These are phyloP conservation scores for Claviceps pusilla DNA, from an alignment of 2,329 filamentous ascomycete species.

Conservation along the genomic window DNA sequence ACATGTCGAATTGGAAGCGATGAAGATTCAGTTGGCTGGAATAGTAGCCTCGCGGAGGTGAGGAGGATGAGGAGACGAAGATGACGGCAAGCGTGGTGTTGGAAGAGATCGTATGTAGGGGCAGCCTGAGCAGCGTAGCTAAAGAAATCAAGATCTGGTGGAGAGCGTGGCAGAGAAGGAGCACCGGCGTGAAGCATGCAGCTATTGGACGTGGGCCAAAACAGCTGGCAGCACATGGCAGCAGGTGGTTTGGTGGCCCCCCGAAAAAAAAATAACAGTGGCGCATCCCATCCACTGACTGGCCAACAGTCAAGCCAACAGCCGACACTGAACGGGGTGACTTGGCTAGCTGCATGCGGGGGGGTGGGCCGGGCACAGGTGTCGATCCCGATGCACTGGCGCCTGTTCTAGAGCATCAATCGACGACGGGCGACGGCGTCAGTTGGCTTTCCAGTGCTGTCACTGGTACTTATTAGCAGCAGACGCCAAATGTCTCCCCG, in stretches of 20 bases:
- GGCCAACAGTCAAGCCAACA: neutral
- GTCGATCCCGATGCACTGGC: neutral
- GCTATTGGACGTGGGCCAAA: slow-evolving; percentile 17
- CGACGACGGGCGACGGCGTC: neutral
- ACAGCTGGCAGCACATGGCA: slow-evolving; percentile 10
- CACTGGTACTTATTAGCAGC: too few relatives aligned
- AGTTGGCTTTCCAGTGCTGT: too few relatives aligned
- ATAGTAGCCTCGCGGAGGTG: neutral
- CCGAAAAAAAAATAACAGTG: slow-evolving; percentile 1
- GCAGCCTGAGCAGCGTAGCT: slow-evolving; percentile 3
- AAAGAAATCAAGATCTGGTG: slow-evolving; percentile 4
- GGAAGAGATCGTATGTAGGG: slow-evolving; percentile 1
- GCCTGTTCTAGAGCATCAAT: neutral
- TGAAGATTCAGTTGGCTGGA: slow-evolving; percentile 2
- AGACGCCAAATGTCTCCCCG: too few relatives aligned
- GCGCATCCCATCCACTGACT: neutral
- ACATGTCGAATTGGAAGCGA: slow-evolving; percentile 6
- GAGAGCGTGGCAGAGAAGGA: slow-evolving; percentile 6
- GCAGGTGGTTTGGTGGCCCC: slow-evolving; percentile 1
- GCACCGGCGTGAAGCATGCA: neutral
- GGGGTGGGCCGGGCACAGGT: neutral
- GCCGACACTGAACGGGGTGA: too few relatives aligned
- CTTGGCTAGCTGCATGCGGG: too few relatives aligned
- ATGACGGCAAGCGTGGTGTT: neutral
- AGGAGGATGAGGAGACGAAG: neutral